Percentiles rank a stretch among this genome's conserved stretches.
phyloP scores from a whole-genome alignment of 305 asterid genomes.

The Fraxinus paxiana region DNA sequence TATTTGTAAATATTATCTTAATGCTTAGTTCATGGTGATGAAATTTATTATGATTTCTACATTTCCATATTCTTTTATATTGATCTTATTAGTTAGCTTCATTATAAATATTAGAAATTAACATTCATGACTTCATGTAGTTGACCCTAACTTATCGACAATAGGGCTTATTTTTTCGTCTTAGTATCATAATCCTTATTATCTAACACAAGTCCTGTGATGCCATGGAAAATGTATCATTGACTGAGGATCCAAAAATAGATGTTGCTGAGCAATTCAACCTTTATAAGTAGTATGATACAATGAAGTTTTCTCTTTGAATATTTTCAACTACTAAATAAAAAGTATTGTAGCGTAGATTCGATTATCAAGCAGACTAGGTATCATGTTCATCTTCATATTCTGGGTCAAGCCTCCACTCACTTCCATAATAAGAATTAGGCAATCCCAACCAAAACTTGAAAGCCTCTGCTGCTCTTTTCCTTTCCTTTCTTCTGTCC shows the following conservation, averaged over 20 bases:
- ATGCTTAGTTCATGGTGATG: not conserved
- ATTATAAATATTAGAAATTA: not conserved
- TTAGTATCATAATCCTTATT: not conserved
- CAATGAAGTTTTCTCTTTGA: not conserved
- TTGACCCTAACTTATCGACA: not conserved
- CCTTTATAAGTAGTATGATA: not conserved
- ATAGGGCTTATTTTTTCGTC: not conserved
- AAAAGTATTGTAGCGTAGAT: conserved; percentile 15
- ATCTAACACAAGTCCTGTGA: not conserved
- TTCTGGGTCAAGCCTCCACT: conserved; percentile 66
- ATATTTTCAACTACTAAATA: conserved; percentile 8
- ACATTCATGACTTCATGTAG: not conserved
- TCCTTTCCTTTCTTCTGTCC: conserved; percentile 76
- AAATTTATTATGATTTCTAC: not conserved
- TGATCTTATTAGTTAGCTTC: not conserved
- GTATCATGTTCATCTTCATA: conserved; percentile 40
- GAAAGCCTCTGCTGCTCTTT: conserved; percentile 95
- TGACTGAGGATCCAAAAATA: not conserved
- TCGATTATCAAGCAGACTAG: conserved; percentile 12
- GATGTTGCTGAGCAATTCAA: not conserved
- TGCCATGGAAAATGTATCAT: not conserved
- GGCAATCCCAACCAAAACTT: conserved; percentile 98
- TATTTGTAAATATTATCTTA: not conserved
- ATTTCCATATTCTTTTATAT: not conserved
- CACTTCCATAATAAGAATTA: conserved; percentile 74